phyloP scores from a whole-genome alignment of 352 stramenopile species.

The Phytophthora niederhauseri region DNA sequence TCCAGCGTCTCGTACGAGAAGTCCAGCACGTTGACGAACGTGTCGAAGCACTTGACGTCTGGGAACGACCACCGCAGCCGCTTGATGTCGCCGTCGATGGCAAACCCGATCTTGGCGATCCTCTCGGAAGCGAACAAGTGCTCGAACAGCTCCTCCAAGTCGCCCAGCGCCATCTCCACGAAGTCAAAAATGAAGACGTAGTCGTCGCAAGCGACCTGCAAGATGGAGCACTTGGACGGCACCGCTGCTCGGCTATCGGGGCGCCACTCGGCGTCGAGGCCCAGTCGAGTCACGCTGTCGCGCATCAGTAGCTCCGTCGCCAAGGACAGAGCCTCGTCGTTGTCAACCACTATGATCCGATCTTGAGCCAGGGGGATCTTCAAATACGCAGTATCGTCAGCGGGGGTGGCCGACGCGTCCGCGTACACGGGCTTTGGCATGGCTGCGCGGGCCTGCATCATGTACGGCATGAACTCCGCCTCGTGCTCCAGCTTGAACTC shows the following conservation, averaged over 20 bases:
- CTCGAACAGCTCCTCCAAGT: constrained; percentile 72
- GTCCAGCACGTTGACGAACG: constrained; percentile 68
- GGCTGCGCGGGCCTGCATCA: constrained; percentile 41
- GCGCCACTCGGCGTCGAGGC: constrained; percentile 77
- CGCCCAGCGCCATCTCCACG: constrained; percentile 51
- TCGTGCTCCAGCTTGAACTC: constrained; percentile 77
- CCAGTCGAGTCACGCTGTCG: constrained; percentile 43
- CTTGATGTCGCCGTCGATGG: constrained; percentile 69
- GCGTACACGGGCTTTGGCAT: constrained; percentile 37
- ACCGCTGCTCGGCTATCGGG: constrained; percentile 48
- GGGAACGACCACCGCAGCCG: constrained; percentile 74
- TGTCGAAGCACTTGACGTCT: constrained; percentile 65
- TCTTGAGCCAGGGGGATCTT: constrained; percentile 52
- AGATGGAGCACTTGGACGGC: constrained; percentile 69
- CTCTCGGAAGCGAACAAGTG: constrained; percentile 56
- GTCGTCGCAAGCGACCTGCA: constrained; percentile 70
- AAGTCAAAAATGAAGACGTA: constrained; percentile 79
- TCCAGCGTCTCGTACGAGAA: constrained; percentile 54
- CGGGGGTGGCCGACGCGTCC: constrained; percentile 33
- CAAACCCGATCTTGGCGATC: constrained; percentile 71
- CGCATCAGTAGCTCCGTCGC: constrained; percentile 59
- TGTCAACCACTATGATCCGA: constrained; percentile 63
- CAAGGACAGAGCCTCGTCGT: constrained; percentile 51
- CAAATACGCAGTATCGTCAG: constrained; percentile 44
- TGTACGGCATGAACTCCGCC: constrained; percentile 67